phyloP scores from a whole-genome alignment of 139 green algal genomes.

The Picochlorum costavermella region DNA sequence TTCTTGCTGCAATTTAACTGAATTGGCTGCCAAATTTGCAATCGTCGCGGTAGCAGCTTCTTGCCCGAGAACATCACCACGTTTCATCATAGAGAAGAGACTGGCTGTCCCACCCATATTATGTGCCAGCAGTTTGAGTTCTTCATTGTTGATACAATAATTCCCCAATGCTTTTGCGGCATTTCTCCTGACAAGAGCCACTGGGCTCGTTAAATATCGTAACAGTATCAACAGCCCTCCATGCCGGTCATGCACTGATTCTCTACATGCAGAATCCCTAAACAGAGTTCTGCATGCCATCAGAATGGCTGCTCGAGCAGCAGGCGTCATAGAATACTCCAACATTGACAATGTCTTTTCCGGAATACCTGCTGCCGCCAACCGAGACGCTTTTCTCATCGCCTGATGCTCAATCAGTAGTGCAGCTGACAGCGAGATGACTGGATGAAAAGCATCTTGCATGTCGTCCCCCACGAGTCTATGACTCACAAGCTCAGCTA shows the following conservation, averaged over 20 bases:
- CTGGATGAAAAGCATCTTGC: too few relatives aligned
- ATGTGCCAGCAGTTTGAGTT: background rate
- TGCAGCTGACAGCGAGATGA: too few relatives aligned
- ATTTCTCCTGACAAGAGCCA: background rate
- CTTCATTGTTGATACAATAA: background rate
- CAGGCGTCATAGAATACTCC: too few relatives aligned
- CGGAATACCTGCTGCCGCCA: too few relatives aligned
- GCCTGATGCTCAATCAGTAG: too few relatives aligned
- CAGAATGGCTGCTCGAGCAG: too few relatives aligned
- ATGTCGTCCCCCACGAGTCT: too few relatives aligned
- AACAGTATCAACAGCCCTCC: background rate
- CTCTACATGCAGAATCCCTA: background rate
- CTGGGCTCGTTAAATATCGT: background rate
- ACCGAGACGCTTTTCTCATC: too few relatives aligned
- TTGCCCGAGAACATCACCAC: conserved; percentile 2
- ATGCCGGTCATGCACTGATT: background rate
- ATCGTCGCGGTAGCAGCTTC: conserved; percentile 25
- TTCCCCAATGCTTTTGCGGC: background rate
- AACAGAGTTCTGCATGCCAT: background rate
- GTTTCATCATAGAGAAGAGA: conserved; percentile 1
- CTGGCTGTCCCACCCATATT: background rate
- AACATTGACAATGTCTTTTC: too few relatives aligned
- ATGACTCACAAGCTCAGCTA: too few relatives aligned
- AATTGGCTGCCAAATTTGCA: conserved; percentile 31
- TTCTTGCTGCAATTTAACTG: conserved; percentile 13